Conservation (phyloP, 139 green algal species). For the Chlamydomonas eustigma region DNA sequence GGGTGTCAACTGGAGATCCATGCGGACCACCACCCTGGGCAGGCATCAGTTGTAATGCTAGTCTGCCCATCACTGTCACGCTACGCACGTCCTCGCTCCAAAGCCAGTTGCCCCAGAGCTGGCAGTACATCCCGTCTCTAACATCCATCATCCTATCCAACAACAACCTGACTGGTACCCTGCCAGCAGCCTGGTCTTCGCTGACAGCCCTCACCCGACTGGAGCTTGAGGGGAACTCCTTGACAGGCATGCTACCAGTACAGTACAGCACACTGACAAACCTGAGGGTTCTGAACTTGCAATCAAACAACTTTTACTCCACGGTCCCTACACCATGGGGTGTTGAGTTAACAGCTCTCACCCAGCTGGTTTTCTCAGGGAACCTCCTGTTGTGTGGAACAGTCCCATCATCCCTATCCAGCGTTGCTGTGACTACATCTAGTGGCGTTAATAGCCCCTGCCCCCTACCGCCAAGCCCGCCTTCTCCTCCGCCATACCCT, state of each 20-base stretch:
- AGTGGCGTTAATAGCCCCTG: background rate
- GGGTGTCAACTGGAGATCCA: background rate
- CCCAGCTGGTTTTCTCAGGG: background rate
- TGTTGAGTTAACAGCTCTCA: background rate
- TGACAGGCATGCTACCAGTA: slow-evolving; percentile 12
- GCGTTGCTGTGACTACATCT: background rate
- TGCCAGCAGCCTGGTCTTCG: background rate
- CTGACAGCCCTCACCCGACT: background rate
- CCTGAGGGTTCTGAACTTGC: slow-evolving; percentile 15
- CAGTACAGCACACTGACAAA: background rate
- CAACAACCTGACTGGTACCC: background rate
- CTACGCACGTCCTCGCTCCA: background rate
- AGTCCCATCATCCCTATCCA: background rate
- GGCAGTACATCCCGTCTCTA: background rate
- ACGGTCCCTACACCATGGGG: slow-evolving; percentile 11
- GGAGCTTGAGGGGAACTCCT: slow-evolving; percentile 5
- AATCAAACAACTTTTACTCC: background rate
- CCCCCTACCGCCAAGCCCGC: background rate
- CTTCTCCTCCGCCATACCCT: background rate
- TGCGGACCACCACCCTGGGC: background rate
- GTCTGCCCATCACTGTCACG: background rate
- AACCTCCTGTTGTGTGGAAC: background rate
- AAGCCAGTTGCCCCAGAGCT: background rate
- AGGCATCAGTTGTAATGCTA: background rate
- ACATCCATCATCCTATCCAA: background rate